Conservation (phyloP, 257 asterid genomes). For the Solanum chaucha region DNA sequence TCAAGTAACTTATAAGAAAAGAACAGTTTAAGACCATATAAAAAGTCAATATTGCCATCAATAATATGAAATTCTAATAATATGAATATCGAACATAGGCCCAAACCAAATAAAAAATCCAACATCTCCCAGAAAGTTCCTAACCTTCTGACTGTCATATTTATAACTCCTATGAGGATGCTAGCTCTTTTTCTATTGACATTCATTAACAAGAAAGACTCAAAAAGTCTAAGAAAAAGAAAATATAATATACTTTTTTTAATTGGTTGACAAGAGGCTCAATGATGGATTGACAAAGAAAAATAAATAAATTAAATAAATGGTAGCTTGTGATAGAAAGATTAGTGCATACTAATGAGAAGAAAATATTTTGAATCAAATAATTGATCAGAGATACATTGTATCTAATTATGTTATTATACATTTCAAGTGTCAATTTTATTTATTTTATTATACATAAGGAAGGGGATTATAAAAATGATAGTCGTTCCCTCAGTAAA, state of each 20-base stretch:
- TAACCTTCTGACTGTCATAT: neutral
- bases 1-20: neutral
- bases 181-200: neutral
- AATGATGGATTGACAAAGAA: neutral
- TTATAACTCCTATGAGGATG: neutral
- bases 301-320: neutral
- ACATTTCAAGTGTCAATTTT: neutral
- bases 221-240: neutral
- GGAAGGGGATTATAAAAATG: neutral
- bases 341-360: neutral
- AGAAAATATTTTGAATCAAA: neutral
- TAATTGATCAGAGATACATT: neutral
- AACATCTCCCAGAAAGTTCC: neutral
- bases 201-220: neutral
- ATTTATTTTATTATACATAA: neutral
- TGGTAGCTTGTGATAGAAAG: neutral
- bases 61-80: neutral
- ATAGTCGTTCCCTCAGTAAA: neutral
- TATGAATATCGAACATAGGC: neutral
- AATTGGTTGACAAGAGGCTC: neutral
- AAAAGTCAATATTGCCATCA: neutral
- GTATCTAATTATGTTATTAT: neutral
- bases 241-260: neutral
- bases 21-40: accelerated
- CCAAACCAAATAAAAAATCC: neutral